Conservation (phyloP, 2,329 filamentous ascomycete genomes). For the Peltaster fructicola region DNA sequence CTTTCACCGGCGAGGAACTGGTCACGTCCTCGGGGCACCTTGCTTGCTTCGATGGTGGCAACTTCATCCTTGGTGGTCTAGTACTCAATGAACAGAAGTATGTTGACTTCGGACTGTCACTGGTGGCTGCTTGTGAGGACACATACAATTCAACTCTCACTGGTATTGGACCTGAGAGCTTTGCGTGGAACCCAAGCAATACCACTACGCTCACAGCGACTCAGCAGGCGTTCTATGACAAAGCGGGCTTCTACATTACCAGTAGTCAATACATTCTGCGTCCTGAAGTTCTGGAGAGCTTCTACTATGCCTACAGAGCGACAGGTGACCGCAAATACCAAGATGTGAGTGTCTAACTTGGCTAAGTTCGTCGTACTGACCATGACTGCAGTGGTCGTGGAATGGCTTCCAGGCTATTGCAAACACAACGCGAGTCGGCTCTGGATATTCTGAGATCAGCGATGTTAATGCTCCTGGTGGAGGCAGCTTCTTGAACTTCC, state of each 20-base stretch:
- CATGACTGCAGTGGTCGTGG: constrained; percentile 53
- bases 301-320: constrained; percentile 72
- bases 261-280: constrained; percentile 47
- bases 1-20: constrained; percentile 31
- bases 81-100: constrained; percentile 49
- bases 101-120: constrained; percentile 52
- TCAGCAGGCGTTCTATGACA: constrained; percentile 43
- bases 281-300: constrained; percentile 67
- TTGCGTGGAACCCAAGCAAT: constrained; percentile 19
- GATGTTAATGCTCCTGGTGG: constrained; percentile 49
- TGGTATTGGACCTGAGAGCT: constrained; percentile 56
- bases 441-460: constrained; percentile 47
- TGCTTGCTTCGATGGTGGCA: constrained; percentile 71
- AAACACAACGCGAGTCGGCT: constrained; percentile 41
- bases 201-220: constrained; percentile 16
- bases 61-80: constrained; percentile 65
- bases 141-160: constrained; percentile 54
- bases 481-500: constrained; percentile 47
- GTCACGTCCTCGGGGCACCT: constrained; percentile 31
- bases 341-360: constrained; percentile 25
- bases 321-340: constrained; percentile 62
- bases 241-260: constrained; percentile 53
- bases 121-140: constrained; percentile 55
- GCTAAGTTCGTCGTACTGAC: too few species aligned
- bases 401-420: constrained; percentile 55